Base-by-base conservation (phyloP, 345 rosid species). In the Noccaea caerulescens region DNA sequence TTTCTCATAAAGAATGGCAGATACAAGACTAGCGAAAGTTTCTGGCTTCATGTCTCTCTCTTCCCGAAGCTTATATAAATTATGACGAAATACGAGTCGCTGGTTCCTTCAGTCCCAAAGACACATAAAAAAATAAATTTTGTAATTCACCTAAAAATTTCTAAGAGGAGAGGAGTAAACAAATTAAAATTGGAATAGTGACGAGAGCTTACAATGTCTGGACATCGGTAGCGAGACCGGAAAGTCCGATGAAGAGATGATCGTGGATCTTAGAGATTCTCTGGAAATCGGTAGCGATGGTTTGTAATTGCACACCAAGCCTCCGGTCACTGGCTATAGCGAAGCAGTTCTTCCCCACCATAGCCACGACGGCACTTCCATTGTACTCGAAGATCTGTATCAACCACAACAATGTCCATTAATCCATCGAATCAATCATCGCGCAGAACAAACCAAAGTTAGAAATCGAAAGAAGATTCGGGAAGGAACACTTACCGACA, bases 21-120 rank as follows among this genome's bases (percentile, higher is more conserved):
- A 93, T 44, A 93, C 98, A 57, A 93, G 87, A 80, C 84, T 93
- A 43, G 98, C 97, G 72, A 90, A 93, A 1, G 98, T 93, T 77
- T 93, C 97, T 3, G 98, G 98, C 76, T 90, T 93, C 96, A 93
- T 91, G 64, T 91, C 96, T 74, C 98, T 88, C 75, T 93, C 98
- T 75, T 93, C 98, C 13, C 92, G 76, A 30, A 93, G 87, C 84
- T 90, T 87, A 68, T 93, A 93, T 76, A 91, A 56, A 58, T 93
- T 93, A 80, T 91, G 94, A 43, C 96, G 86, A 68, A 91, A 93
- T 55, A 88, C 89, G 16, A 93, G 86, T 79, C 96, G 80, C 82
- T 93, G 98, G 68, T 93, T 87, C 86, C 96, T 93, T 79, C 76
- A 82, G 4, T 37, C 32, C 44, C 57, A 53, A 68, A 60, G 13